These are phyloP conservation scores for Forsythia suspensa DNA, from an alignment of 257 asterid species.

Conservation along the genomic window DNA sequence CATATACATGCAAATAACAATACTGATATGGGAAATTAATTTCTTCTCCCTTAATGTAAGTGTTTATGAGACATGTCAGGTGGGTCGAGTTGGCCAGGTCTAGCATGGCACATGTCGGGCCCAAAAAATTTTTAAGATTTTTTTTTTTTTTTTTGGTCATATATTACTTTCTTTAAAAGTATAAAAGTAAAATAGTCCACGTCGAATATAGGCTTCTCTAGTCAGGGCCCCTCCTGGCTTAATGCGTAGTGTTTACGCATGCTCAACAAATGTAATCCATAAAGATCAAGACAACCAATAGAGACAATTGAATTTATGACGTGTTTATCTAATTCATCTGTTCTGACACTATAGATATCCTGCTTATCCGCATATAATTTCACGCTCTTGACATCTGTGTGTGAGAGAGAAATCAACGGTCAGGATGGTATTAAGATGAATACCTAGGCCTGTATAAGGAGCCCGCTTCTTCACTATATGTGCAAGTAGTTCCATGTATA, in stretches of 20 bases:
- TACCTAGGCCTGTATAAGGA: neutral
- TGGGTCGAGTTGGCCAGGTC: neutral
- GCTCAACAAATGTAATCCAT: neutral
- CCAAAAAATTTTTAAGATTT: neutral
- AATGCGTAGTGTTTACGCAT: neutral
- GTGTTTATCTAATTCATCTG: neutral
- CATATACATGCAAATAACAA: neutral
- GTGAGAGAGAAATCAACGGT: neutral
- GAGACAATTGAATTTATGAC: neutral
- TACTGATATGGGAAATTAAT: neutral
- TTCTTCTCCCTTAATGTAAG: neutral
- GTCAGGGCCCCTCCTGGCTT: neutral
- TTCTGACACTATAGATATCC: neutral
- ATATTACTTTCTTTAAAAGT: neutral
- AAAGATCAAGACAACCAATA: neutral
- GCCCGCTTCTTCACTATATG: neutral
- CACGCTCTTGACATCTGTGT: neutral
- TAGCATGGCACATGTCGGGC: neutral
- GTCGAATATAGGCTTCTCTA: too few relatives aligned
- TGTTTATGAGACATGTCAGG: neutral
- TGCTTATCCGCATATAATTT: neutral
- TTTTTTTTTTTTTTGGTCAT: neutral
- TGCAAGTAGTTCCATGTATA: too few relatives aligned
- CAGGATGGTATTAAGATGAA: neutral
- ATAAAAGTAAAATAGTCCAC: neutral